Percentiles rank a stretch among this genome's conserved stretches.
phyloP scores from a whole-genome alignment of 805 yeast species.

The Suhomyces vadensis region DNA sequence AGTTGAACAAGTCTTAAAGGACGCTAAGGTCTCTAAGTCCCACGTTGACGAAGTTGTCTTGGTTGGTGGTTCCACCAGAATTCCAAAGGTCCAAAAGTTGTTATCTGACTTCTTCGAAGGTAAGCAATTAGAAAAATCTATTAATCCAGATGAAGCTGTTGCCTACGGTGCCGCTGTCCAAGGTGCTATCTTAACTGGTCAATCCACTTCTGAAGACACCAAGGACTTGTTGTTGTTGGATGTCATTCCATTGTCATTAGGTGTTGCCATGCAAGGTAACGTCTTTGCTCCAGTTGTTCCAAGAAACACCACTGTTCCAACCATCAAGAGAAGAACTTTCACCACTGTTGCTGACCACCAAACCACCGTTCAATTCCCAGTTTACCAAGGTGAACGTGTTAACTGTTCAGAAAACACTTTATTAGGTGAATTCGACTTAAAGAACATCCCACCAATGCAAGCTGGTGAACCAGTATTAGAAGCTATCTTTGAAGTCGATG shows the following conservation, averaged over 20 bases:
- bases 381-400: slow-evolving; percentile 54
- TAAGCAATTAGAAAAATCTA: slow-evolving; percentile 50
- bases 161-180: slow-evolving; percentile 54
- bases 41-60: slow-evolving; percentile 49
- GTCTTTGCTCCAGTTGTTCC: slow-evolving; percentile 53
- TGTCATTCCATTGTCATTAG: slow-evolving; percentile 52
- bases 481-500: slow-evolving; percentile 51
- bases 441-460: slow-evolving; percentile 52
- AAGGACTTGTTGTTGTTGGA: slow-evolving; percentile 52
- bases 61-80: slow-evolving; percentile 55
- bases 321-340: slow-evolving; percentile 53
- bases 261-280: slow-evolving; percentile 54
- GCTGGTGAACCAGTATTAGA: slow-evolving; percentile 54
- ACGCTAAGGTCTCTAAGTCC: slow-evolving; percentile 44
- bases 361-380: slow-evolving; percentile 53
- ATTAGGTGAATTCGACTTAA: slow-evolving; percentile 52
- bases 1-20: slow-evolving; percentile 51
- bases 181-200: slow-evolving; percentile 53
- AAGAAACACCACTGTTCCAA: slow-evolving; percentile 53
- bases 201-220: slow-evolving; percentile 50
- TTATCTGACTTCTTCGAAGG: slow-evolving; percentile 52
- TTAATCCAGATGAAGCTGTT: slow-evolving; percentile 54
- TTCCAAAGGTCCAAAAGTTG: slow-evolving; percentile 52
- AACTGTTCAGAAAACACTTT: slow-evolving; percentile 52
- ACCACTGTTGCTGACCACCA: slow-evolving; percentile 54